These are phyloP conservation scores for Glebionis coronaria DNA, from an alignment of 129 eudicot species.

Conservation along the genomic window DNA sequence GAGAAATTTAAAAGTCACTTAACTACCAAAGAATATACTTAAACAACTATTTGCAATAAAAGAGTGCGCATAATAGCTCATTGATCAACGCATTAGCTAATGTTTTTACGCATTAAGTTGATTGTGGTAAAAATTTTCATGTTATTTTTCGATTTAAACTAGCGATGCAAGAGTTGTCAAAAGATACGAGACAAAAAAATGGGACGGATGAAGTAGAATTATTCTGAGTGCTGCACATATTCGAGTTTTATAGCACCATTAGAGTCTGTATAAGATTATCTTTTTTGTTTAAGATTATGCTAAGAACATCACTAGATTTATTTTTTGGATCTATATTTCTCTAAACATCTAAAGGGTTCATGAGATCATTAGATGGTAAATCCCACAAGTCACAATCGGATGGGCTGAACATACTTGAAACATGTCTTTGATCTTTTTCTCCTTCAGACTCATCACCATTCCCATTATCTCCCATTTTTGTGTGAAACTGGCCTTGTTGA, in stretches of 20 bases:
- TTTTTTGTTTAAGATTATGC: not conserved
- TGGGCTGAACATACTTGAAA: slow-evolving; percentile 48
- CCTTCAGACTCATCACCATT: slow-evolving; percentile 50
- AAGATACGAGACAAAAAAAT: no score
- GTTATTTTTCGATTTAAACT: no score
- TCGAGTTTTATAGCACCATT: not conserved
- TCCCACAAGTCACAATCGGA: slow-evolving; percentile 83
- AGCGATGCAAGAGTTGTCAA: no score
- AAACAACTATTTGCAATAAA: no score
- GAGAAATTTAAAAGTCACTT: no score
- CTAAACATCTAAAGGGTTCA: slow-evolving; percentile 44
- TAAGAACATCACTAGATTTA: slow-evolving; percentile 23
- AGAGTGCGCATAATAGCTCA: no score
- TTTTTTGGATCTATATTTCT: slow-evolving; percentile 1
- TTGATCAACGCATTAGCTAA: no score
- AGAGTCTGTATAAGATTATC: not conserved
- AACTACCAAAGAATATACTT: no score
- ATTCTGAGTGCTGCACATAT: not conserved
- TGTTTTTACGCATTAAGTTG: no score
- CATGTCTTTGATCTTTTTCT: slow-evolving; percentile 51
- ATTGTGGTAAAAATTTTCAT: no score
- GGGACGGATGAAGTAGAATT: not conserved
- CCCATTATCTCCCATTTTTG: slow-evolving; percentile 39
- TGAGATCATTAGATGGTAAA: slow-evolving; percentile 70
- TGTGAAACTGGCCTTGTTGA: slow-evolving; percentile 36